These are phyloP conservation scores for Hypoxylon sp. DNA, from an alignment of 2,329 filamentous ascomycete genomes.

Conservation along the genomic window DNA sequence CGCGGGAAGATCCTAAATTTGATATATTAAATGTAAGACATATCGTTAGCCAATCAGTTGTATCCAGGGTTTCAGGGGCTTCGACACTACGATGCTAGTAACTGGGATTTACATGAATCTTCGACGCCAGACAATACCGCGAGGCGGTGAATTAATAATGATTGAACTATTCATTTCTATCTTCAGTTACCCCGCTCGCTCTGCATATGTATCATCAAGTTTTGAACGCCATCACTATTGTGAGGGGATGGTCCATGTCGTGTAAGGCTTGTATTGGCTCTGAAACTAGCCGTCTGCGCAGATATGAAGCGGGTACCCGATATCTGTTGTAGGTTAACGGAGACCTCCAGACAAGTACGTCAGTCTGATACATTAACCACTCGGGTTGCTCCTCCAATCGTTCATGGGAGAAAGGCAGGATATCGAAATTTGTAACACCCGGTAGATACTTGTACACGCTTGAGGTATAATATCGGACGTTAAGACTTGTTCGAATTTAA, in stretches of 20 bases:
- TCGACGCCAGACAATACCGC: not conserved
- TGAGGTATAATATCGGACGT: conserved; percentile 9
- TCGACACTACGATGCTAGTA: conserved; percentile 7
- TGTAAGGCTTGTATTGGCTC: conserved; percentile 41
- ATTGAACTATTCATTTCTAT: not conserved
- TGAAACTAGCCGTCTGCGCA: conserved; percentile 32
- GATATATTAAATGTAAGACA: conserved; percentile 20
- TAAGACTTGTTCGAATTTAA: not conserved
- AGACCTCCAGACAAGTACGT: conserved; percentile 5
- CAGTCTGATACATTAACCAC: not conserved
- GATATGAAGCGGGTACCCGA: conserved; percentile 21
- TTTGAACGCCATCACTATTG: not conserved
- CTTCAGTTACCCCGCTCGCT: conserved; percentile 17
- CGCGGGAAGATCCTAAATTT: not conserved
- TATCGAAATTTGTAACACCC: conserved; percentile 18
- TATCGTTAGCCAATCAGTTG: conserved; percentile 6
- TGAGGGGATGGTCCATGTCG: conserved; percentile 26
- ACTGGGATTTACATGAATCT: not conserved
- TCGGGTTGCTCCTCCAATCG: not conserved
- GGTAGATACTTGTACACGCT: conserved; percentile 7
- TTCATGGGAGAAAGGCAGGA: not conserved
- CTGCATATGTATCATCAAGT: not conserved
- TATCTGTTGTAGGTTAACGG: conserved; percentile 8
- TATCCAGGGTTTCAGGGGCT: not conserved
- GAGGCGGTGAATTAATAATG: conserved; percentile 18